Evolutionary conservation across 2,329 filamentous ascomycete genomes (phyloP), one percentile per base, ranked within the genome.

Genomic region (Phyllosticta citrichinensis): DNA sequence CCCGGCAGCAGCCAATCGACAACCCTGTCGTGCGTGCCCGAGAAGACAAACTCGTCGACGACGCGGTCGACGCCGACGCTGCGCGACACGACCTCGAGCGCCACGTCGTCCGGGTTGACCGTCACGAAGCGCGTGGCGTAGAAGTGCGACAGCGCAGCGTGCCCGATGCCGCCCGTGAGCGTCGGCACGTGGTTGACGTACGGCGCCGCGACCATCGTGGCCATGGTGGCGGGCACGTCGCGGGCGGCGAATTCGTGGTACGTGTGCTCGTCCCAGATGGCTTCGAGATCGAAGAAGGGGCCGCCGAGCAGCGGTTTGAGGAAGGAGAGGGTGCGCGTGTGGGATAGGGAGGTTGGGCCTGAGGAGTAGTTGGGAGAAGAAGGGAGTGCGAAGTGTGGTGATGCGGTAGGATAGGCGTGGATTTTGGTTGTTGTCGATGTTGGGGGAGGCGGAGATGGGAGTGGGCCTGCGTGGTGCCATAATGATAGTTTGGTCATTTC

Each of bases 161-260:
- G 80, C 0, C 88, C 88, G 35, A 91, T 80, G 0, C 88, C 89
- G 1, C 88, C 88, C 65, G 80, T 76, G 67, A 85, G 79, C 0
- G 87, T 90, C 0, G 87, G 86, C 1, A 91, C 78, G 68, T 91
- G 87, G 68, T 91, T 91, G 1, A 92, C 88, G 67, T 91, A 91
- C 1, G 88, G 88, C 70, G 90, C 84, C 55, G 85, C 79, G 1
- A 91, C 87, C 88, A 92, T 91, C 0, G 88, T 91, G n/a, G 79
- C 79, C 88, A 92, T 91, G 0, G 88, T 92, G 64, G 84, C 82
- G 63, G 84, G 83, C 0, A 90, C 87, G 2, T 83, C 83, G 11
- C 87, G 80, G 60, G 85, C 83, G 1, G 73, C 83, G 69, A 92
- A 92, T 69, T 91, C 87, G 65, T 81, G 87, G 52, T 80, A 79